Conservation (phyloP, 495 filamentous ascomycete species). For the Podospora pseudopauciseta region DNA sequence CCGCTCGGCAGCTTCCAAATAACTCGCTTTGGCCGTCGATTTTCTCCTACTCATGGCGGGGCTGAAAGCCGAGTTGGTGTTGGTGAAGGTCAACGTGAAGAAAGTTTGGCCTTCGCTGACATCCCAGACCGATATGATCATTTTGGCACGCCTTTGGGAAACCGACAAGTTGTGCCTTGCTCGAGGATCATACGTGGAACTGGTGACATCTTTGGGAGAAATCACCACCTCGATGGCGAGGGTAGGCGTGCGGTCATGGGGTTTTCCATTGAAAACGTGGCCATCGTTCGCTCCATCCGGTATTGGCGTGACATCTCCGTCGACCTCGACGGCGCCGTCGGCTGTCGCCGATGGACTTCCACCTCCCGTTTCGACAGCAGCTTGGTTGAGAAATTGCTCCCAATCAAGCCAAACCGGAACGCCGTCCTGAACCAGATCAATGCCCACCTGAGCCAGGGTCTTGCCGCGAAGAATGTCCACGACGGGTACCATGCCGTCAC, state of each 20-base stretch:
- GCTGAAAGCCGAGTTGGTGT: slow-evolving; percentile 34
- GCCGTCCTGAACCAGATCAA: slow-evolving; percentile 59
- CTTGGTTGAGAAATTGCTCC: slow-evolving; percentile 52
- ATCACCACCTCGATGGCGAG: slow-evolving; percentile 57
- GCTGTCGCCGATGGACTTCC: slow-evolving; percentile 14
- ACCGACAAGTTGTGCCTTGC: slow-evolving; percentile 31
- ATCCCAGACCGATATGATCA: slow-evolving; percentile 65
- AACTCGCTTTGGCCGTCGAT: slow-evolving; percentile 31
- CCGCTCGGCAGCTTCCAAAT: slow-evolving; percentile 36
- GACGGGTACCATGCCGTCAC: slow-evolving; percentile 29
- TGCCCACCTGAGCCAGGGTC: slow-evolving; percentile 56
- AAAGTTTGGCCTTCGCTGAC: slow-evolving; percentile 54
- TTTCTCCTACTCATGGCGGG: slow-evolving; percentile 19
- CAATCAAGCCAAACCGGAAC: slow-evolving; percentile 51
- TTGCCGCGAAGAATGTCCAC: slow-evolving; percentile 53
- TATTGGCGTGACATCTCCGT: slow-evolving; percentile 25
- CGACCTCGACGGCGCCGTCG: background rate
- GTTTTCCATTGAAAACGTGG: slow-evolving; percentile 12
- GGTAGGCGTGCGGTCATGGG: slow-evolving; percentile 39
- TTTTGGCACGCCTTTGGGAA: slow-evolving; percentile 52
- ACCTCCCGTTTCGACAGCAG: slow-evolving; percentile 43
- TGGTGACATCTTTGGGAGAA: slow-evolving; percentile 31
- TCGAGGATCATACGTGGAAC: slow-evolving; percentile 26
- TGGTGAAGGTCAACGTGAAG: slow-evolving; percentile 65
- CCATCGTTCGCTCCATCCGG: slow-evolving; percentile 5